Base-by-base conservation (phyloP, 352 stramenopile species). In the Phytopythium montanum region DNA sequence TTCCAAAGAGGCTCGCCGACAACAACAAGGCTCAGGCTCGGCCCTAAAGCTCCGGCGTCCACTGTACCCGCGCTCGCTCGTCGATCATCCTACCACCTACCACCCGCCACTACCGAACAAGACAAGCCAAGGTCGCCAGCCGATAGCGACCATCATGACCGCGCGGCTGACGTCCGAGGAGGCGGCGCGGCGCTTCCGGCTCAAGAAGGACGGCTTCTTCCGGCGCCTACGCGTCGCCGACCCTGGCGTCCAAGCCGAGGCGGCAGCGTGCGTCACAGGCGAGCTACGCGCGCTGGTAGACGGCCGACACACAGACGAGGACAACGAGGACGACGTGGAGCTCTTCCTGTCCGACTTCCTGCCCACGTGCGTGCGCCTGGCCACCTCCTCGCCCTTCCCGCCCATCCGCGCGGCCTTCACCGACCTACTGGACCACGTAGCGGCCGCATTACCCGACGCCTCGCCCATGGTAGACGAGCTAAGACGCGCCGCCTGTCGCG, bases 201-300 rank as follows among this genome's bases (percentile, higher is more conserved):
- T 85, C n/a, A 78, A 88, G 61, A 75, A 84, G 54, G 81, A 95
- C 56, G 75, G 77, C 12, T 95, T 95, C 61, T 95, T 95, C 62
- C 85, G 82, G 2, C 83, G 85, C 21, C 64, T 95, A 46, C 60
- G 88, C 19, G 83, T 92, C 26, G 79, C 76, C 0, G 82, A 92
- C 60, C 58, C 68, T 5, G 61, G 70, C 38, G 74, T 89, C 50
- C 83, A 90, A 65, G 76, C 75, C 61, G 60, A 82, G 46, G 86
- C 90, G 77, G 65, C 83, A 7, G 50, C 62, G 34, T 64, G 72
- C 42, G 76, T 93, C 44, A 59, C 73, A 13, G 65, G 73, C 28
- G 85, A 90, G 55, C 65, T 90, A 36, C 61, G 70, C 25, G 73
- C 87, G 53, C 72, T 93, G 45, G 65, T 92, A 19, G 69, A 67